phyloP scores from a whole-genome alignment of 345 rosid species.

The Trapa incisa region DNA sequence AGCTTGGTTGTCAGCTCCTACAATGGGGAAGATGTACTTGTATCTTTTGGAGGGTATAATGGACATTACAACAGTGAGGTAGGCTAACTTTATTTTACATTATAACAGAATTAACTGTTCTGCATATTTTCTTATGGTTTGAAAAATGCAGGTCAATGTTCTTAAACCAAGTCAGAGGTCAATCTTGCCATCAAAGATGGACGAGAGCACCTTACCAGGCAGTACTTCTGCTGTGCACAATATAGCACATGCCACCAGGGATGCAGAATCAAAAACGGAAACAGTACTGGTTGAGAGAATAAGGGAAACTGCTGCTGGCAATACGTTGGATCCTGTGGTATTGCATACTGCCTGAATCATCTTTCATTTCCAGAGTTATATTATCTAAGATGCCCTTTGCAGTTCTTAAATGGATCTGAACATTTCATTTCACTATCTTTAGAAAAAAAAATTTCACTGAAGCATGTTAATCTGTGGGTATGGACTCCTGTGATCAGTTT shows the following conservation, averaged over 20 bases:
- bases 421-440: neutral
- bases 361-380: neutral
- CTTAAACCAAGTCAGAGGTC: conserved; percentile 95
- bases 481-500: neutral
- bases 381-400: neutral
- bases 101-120: conserved; percentile 1
- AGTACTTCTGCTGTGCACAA: conserved; percentile 68
- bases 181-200: conserved; percentile 56
- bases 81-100: conserved; percentile 5
- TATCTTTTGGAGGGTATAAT: conserved; percentile 94
- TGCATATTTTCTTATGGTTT: conserved; percentile 12
- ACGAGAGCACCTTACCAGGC: conserved; percentile 47
- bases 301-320: conserved; percentile 79
- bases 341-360: conserved; percentile 5
- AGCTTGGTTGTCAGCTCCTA: conserved; percentile 77
- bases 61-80: conserved; percentile 95
- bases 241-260: conserved; percentile 59
- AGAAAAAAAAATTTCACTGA: neutral
- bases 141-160: conserved; percentile 49
- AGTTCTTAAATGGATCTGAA: neutral
- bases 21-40: conserved; percentile 73
- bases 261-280: conserved; percentile 70
- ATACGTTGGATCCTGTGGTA: conserved; percentile 44
- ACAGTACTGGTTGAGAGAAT: conserved; percentile 70
- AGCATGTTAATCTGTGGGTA: neutral